These are phyloP conservation scores for Ogataea hybrid DNA, from an alignment of 1,139 yeast genomes.

Conservation along the genomic window DNA sequence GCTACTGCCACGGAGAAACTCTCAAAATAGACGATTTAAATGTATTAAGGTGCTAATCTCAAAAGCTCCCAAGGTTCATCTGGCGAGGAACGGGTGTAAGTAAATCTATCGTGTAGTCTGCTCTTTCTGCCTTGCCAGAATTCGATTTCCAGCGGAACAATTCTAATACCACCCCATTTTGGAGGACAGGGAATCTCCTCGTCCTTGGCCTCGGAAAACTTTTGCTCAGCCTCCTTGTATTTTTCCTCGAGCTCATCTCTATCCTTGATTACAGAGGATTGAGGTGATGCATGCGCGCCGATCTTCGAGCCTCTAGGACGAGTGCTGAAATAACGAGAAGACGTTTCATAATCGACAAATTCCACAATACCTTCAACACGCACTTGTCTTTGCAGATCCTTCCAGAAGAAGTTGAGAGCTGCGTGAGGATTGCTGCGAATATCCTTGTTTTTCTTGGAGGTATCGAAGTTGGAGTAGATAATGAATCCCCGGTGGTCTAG, in stretches of 20 bases:
- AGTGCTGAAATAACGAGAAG: slow-evolving; percentile 75
- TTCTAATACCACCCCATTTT: slow-evolving; percentile 91
- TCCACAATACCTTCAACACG: slow-evolving; percentile 88
- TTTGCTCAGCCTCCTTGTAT: slow-evolving; percentile 46
- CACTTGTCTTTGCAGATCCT: slow-evolving; percentile 83
- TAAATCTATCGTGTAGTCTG: slow-evolving; percentile 86
- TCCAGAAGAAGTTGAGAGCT: slow-evolving; percentile 91
- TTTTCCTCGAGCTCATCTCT: slow-evolving; percentile 62
- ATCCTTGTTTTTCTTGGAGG: slow-evolving; percentile 78
- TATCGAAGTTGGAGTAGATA: slow-evolving; percentile 89
- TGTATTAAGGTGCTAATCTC: slow-evolving; percentile 71
- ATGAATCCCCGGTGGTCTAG: slow-evolving; percentile 82
- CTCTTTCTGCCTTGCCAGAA: slow-evolving; percentile 97
- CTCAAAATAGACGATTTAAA: slow-evolving; percentile 4
- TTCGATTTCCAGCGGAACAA: slow-evolving; percentile 87
- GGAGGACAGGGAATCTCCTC: slow-evolving; percentile 86
- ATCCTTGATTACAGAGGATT: slow-evolving; percentile 53
- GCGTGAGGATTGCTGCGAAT: slow-evolving; percentile 71
- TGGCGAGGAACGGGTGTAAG: slow-evolving; percentile 56
- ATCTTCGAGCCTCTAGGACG: slow-evolving; percentile 91
- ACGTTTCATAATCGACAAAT: slow-evolving; percentile 67
- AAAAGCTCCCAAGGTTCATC: slow-evolving; percentile 56
- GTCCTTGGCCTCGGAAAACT: slow-evolving; percentile 52
- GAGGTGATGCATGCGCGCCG: slow-evolving; percentile 98
- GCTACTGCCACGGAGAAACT: slow-evolving; percentile 37